These are phyloP conservation scores for Bipolaris zeicola DNA, from an alignment of 2,329 filamentous ascomycete genomes.

Conservation along the genomic window DNA sequence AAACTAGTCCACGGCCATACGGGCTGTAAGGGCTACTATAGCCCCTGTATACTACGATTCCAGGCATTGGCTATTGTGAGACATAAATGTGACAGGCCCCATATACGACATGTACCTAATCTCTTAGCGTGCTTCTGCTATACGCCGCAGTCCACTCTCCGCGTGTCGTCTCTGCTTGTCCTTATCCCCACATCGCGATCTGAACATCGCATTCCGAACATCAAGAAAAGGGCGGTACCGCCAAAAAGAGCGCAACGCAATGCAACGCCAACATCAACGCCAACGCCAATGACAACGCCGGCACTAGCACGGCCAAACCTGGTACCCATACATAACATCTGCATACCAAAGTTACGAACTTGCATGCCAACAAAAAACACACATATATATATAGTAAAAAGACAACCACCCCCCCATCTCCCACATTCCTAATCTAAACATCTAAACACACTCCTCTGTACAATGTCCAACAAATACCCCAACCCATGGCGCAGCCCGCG, in stretches of 20 bases:
- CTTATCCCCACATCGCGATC: too few species aligned
- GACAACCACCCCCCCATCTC: too few species aligned
- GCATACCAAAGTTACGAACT: too few species aligned
- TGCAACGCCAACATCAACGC: background rate
- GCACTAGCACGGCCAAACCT: background rate
- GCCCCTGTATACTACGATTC: background rate
- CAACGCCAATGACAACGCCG: background rate
- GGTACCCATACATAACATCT: background rate
- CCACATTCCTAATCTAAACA: too few species aligned
- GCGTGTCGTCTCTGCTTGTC: background rate
- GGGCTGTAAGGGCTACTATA: conserved; percentile 11
- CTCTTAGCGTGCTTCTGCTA: background rate
- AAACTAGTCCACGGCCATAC: background rate
- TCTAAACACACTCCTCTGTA: too few species aligned
- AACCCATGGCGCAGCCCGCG: background rate
- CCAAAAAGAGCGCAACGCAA: background rate
- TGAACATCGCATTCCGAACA: background rate
- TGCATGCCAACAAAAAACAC: too few species aligned
- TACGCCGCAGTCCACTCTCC: background rate
- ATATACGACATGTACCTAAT: background rate
- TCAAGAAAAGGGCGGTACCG: background rate
- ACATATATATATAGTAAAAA: too few species aligned
- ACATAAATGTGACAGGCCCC: conserved; percentile 28
- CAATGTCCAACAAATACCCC: background rate
- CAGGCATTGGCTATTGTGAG: background rate